Evolutionary conservation across 805 yeast species (phyloP).

Genomic region (Candida berthetii): DNA sequence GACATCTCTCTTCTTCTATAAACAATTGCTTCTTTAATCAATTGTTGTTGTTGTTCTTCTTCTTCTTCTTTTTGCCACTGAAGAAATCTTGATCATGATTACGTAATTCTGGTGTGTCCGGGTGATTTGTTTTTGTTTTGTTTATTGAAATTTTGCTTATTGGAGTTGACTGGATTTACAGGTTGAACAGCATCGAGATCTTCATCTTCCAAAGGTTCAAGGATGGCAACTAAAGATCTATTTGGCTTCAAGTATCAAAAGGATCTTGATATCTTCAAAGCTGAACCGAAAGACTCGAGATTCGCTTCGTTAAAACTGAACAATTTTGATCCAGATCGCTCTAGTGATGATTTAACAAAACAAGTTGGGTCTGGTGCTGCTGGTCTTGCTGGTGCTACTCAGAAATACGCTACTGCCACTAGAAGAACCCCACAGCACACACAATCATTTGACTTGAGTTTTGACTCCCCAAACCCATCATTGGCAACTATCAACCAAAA

Average conservation of each 20-base stretch:
- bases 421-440: conserved; percentile 21
- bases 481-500: conserved; percentile 17
- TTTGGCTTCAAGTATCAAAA: conserved; percentile 18
- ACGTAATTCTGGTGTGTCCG: too few species aligned
- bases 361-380: neutral
- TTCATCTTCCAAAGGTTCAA: too few species aligned
- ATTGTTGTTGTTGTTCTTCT: neutral
- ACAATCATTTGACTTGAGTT: conserved; percentile 10
- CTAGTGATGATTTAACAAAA: conserved; percentile 13
- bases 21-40: too few species aligned
- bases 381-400: neutral
- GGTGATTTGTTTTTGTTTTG: too few species aligned
- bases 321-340: conserved; percentile 11
- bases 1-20: conserved; percentile 2
- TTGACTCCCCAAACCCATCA: conserved; percentile 14
- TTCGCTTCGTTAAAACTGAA: conserved; percentile 15
- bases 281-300: conserved; percentile 12
- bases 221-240: conserved; percentile 16
- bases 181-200: too few species aligned
- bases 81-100: too few species aligned
- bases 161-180: too few species aligned
- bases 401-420: neutral
- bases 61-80: too few species aligned
- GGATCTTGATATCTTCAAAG: conserved; percentile 15
- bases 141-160: too few species aligned